Evolutionary conservation across 2,329 filamentous ascomycete genomes (phyloP), one percentile per base, ranked within the genome.

Genomic region (Colletotrichum sp.): DNA sequence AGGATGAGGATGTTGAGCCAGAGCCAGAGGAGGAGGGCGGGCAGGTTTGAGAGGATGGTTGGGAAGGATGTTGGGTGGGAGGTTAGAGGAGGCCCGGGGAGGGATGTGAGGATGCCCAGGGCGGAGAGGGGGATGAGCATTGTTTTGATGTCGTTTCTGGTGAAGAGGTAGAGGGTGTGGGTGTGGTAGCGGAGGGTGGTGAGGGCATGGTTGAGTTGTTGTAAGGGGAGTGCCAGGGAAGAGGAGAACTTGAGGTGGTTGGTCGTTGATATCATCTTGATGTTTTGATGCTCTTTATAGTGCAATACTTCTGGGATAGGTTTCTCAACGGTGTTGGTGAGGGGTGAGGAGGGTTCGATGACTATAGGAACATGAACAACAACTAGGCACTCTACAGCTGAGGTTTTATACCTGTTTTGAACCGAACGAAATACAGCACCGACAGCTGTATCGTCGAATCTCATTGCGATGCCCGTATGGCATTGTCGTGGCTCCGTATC

Each of bases 1-100:
- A 62, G 58, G 18, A 62, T 34, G 30, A 62, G 58, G 10, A 62
- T 62, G 30, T 62, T 62, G 58, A 62, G 58, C 58, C 58, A 62
- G 58, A 62, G 58, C 58, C 58, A 36, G 58, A 62, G 58, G 28
- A 62, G 26, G 8, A 62, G n/a, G 30, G 28, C 28, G 30, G 58
- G 30, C 18, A 62, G 58, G 30, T 62, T 62, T 15, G 58, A 36
- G 58, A 62, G 30, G 7, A 62, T 62, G 28, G 58, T 36, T 62
- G n/a, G 9, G 58, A 8, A 12, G 9, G 16, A n/a, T 18, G 58
- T 32, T 21, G 30, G 18, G 58, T 18, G 12, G n/a, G 58, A 32
- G 7, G 18, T 62, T 13, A 62, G 32, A 8, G 30, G 58, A 18
- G 18, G 13, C 6, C 58, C 58, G 58, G 32, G 16, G 28, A 62